Percentiles rank a stretch among this genome's conserved stretches.
Evolutionary conservation across 805 yeast species (phyloP).

Genomic region (Torulaspora franciscae): DNA sequence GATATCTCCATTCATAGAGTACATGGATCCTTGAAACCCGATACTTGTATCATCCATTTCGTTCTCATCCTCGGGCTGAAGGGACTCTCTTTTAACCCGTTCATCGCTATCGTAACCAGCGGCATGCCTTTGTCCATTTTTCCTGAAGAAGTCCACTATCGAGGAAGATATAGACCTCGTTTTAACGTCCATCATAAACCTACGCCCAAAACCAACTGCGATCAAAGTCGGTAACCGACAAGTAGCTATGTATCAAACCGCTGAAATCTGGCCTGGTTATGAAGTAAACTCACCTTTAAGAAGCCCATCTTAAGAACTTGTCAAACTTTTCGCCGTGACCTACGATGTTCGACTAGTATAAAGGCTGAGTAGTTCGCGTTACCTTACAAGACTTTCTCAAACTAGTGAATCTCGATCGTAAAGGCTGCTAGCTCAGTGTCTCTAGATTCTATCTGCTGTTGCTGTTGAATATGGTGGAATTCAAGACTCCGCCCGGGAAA

Average conservation of each 20-base stretch:
- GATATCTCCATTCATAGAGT: neutral
- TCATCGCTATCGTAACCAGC: neutral
- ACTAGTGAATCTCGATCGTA: neutral
- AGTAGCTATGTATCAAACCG: neutral
- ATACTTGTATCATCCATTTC: neutral
- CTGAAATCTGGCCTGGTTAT: neutral
- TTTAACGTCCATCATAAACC: constrained; percentile 6
- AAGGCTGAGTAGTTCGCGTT: neutral
- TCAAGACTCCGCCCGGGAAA: constrained; percentile 15
- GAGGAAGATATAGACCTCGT: constrained; percentile 32
- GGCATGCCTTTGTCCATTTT: constrained; percentile 5
- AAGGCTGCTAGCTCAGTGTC: neutral
- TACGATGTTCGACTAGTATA: neutral
- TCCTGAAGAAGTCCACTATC: constrained; percentile 23
- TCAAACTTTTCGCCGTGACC: constrained; percentile 6
- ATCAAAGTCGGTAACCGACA: neutral
- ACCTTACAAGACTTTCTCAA: no score
- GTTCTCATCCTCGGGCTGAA: neutral
- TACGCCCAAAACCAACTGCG: neutral
- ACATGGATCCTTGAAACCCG: neutral
- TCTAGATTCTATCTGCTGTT: neutral
- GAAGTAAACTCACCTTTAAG: neutral
- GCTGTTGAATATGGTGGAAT: constrained; percentile 11
- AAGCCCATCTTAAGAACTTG: neutral
- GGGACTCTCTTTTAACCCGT: neutral